A percentile compares a stretch with the other conserved stretches of the same genome.
These are phyloP conservation scores for Pseudonitzschia delicatissima DNA, from an alignment of 108 stramenopile species.

Conservation along the genomic window DNA sequence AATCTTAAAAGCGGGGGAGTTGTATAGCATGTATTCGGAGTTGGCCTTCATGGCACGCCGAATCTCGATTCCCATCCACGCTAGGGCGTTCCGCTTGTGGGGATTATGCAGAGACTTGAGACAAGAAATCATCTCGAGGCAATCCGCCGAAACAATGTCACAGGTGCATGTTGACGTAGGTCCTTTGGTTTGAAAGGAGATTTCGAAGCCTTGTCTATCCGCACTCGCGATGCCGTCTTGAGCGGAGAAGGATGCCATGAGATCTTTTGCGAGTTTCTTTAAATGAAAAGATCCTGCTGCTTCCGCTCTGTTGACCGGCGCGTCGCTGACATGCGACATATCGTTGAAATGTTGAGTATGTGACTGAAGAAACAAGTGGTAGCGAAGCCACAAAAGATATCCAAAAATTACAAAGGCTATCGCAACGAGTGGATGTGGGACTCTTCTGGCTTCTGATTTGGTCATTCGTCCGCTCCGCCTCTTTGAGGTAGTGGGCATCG, in stretches of 20 bases:
- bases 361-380: too few species aligned
- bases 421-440: too few species aligned
- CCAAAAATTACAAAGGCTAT: too few species aligned
- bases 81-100: background rate
- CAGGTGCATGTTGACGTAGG: background rate
- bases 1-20: background rate
- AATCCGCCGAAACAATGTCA: slow-evolving; percentile 24
- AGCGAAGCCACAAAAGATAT: too few species aligned
- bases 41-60: slow-evolving; percentile 13
- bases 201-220: background rate
- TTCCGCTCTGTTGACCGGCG: too few species aligned
- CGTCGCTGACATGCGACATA: too few species aligned
- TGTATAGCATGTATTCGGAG: background rate
- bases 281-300: too few species aligned
- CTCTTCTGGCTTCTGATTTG: too few species aligned
- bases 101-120: slow-evolving; percentile 4
- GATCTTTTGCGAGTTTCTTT: background rate
- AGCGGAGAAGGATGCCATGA: background rate
- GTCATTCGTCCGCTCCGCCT: too few species aligned
- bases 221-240: background rate
- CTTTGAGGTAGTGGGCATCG: too few species aligned
- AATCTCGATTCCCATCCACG: slow-evolving; percentile 4
- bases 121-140: slow-evolving; percentile 15
- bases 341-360: too few species aligned
- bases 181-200: background rate